Evolutionary conservation across 1,139 yeast genomes (phyloP).

Genomic region (Protomyces inouyei): DNA sequence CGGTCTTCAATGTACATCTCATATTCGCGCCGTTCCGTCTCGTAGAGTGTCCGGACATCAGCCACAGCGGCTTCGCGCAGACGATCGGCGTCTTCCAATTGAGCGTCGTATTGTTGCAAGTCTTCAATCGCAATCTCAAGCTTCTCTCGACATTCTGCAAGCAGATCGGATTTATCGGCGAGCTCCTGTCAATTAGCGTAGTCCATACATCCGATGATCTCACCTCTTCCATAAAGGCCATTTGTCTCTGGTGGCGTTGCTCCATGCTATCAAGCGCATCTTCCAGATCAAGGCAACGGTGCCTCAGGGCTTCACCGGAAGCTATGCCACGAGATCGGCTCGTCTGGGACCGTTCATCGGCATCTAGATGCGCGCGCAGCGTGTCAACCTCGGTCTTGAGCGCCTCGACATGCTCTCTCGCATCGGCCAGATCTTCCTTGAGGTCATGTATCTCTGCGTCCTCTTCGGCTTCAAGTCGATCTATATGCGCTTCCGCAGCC

Average conservation of each 20-base stretch:
- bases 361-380: background rate
- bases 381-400: background rate
- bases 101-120: background rate
- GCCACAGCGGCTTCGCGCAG: conserved; percentile 6
- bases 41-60: conserved; percentile 4
- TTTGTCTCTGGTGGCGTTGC: background rate
- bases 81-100: conserved; percentile 7
- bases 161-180: background rate
- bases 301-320: background rate
- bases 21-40: conserved; percentile 11
- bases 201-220: background rate
- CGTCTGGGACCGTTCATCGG: background rate
- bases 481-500: background rate
- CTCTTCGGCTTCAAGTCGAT: background rate
- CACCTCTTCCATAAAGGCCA: background rate
- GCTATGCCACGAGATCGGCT: background rate
- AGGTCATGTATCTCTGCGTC: conserved; percentile 7
- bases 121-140: background rate
- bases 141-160: conserved; percentile 5
- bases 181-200: background rate
- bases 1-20: conserved; percentile 21
- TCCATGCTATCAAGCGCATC: background rate
- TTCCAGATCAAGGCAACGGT: background rate
- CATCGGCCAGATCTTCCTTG: background rate
- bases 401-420: background rate